A percentile compares a stretch with the other conserved stretches of the same genome.
These are phyloP conservation scores for Somion occarium DNA, from an alignment of 1,284 basidiomycete genomes.

Conservation along the genomic window DNA sequence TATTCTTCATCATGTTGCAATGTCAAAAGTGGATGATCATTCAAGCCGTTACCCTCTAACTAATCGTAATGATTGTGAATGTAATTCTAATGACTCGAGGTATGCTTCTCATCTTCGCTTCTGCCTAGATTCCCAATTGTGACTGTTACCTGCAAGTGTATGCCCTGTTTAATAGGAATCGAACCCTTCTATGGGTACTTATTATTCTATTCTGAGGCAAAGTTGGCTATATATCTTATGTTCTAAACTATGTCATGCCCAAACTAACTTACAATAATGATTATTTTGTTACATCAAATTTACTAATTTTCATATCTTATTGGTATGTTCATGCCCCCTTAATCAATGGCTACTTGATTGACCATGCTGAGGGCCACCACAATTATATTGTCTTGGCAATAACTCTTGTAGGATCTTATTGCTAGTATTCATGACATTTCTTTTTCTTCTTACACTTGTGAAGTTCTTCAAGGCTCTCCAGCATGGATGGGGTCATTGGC, in stretches of 20 bases:
- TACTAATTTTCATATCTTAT: slow-evolving; percentile 20
- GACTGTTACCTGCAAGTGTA: too few relatives aligned
- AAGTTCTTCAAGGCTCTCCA: too few relatives aligned
- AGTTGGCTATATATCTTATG: slow-evolving; percentile 17
- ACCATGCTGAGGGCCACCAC: slow-evolving; percentile 16
- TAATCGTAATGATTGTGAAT: slow-evolving; percentile 22
- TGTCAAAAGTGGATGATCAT: slow-evolving; percentile 21
- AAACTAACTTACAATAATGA: slow-evolving; percentile 18
- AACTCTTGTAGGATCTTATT: slow-evolving; percentile 23
- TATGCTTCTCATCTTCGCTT: too few relatives aligned
- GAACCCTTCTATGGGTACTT: slow-evolving; percentile 13
- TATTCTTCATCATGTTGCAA: slow-evolving; percentile 15
- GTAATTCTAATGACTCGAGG: slow-evolving; percentile 21
- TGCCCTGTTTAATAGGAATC: slow-evolving; percentile 17
- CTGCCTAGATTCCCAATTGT: too few relatives aligned
- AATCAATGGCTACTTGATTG: neutral
- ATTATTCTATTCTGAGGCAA: slow-evolving; percentile 17
- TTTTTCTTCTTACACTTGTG: slow-evolving; percentile 19
- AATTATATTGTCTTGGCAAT: slow-evolving; percentile 22
- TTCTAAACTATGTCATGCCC: slow-evolving; percentile 19
- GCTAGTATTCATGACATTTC: slow-evolving; percentile 18
- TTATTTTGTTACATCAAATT: slow-evolving; percentile 22
- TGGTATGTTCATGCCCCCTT: slow-evolving; percentile 15
- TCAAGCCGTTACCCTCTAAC: slow-evolving; percentile 20
- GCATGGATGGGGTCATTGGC: too few relatives aligned